Evolutionary conservation across 768 basidiomycete genomes (phyloP), one percentile per base, ranked within the genome.

Genomic region (Imleria badia): DNA sequence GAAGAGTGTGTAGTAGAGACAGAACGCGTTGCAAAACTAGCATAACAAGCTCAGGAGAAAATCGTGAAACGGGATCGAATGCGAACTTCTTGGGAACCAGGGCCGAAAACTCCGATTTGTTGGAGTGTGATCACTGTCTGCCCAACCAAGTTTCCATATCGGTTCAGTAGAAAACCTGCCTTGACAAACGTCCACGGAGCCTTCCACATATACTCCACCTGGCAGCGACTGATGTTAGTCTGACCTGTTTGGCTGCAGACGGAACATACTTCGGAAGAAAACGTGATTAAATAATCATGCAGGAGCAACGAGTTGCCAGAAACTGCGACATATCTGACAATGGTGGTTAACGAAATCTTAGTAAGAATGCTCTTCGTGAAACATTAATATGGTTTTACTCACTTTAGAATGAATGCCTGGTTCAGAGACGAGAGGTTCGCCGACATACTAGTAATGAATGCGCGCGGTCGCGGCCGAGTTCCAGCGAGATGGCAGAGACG

Each of bases 151-250:
- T 55, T 64, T 36, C 38, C 55, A 15, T 64, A 64, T n/a, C 63
- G 58, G 23, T 55, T 63, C 12, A 55, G 22, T 22, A 64, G 53
- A 40, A 64, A 64, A 8, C 40, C 43, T 7, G 12, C 9, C 15
- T 64, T 64, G 40, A 55, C 48, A 6, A 29, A 1, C 12, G 61
- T 41, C 59, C 62, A 56, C 0, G 59, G 61, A 5, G 54, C 40
- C 3, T 49, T 51, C 62, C 63, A 64, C 2, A 64, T 58, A 35
- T 63, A 52, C 23, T 51, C 45, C 31, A 61, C 48, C 60, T 60
- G 22, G 14, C 17, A 15, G 12, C 11, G 23, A 19, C 2, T 17
- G 19, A 6, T 26, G 26, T 26, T 3, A 26, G 26, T 26, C 3
- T 26, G 26, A 26, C 26, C 6, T 3, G 6, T 4, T 26, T 26